Evolutionary conservation across 2,329 filamentous ascomycete species (phyloP), one percentile per base, ranked within the genome.

Genomic region (Xylariaceae sp.): DNA sequence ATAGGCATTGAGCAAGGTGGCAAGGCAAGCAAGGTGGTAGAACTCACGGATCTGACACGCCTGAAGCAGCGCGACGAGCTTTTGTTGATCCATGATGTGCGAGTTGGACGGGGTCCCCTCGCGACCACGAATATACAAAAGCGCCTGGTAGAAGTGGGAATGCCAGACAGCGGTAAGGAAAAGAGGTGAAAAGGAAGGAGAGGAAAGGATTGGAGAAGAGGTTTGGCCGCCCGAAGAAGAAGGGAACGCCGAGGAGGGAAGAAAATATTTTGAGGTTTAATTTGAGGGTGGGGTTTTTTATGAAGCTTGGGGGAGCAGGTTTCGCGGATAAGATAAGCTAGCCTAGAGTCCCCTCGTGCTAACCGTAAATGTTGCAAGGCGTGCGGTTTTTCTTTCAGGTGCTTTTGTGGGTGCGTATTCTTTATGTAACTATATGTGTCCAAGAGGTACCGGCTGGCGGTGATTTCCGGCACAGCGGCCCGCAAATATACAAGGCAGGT

Each of bases 21-120:
- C 19, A 19, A 19, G 19, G 53, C 50, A 52, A 57, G 56, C 48
- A 54, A 56, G 56, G 45, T 44, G 51, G 31, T 48, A 27, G 53
- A 49, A 84, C 88, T 77, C 77, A 94, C 89, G 91, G 72, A 90
- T 85, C 74, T 95, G 83, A 67, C 92, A 85, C 75, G 88, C 86
- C 80, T 94, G 84, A 71, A 96, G 83, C 75, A 96, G 84, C 77
- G 87, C 81, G 64, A 94, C 81, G 71, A 96, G 91, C 75, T 88
- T 84, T 73, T 89, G 85, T 72, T 89, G 81, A 73, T 91, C 86
- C 88, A 91, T 91, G 68, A 58, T 72, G 66, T 53, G 40, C 34
- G 44, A 50, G 52, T 46, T 53, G 49, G 47, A 46, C 51, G 43
- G 51, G 52, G 54, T 55, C 53, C 39, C 51, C 42, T 52, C 47